Evolutionary conservation across 2,329 filamentous ascomycete genomes (phyloP), one percentile per base, ranked within the genome.

Genomic region (Scytalidium lignicola): DNA sequence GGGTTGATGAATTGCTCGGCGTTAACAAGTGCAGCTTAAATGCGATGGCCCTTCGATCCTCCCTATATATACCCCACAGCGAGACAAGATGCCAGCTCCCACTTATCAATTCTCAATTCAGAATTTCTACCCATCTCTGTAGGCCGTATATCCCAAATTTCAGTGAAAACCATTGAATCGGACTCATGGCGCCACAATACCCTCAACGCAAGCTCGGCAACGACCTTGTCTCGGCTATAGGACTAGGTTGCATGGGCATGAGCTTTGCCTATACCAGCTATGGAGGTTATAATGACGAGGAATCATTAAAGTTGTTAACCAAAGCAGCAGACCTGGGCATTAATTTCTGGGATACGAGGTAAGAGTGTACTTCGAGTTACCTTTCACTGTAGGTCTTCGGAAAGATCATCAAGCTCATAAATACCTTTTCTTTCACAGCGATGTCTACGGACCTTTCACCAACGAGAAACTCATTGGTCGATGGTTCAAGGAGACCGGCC

Each of bases 201-300:
- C 66, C 67, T n/a, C 65, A 67, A 48, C 64, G 69, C 48, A 70
- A 67, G 55, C 65, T 71, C 42, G 70, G 69, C 46, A 62, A 67
- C 43, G 64, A 67, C 47, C 46, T 47, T 17, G 63, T 66, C 42
- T 63, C 62, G 2, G 62, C 61, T 32, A 55, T 59, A 49, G 63
- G 62, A 1, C 51, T 65, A 2, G 63, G 62, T 2, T 64, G 62
- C 50, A 66, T 65, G 62, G 62, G 62, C 49, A 66, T 65, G 67
- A 61, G 57, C 23, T 67, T 60, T 46, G 58, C 52, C 12, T 67
- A 67, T 51, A 61, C 62, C 6, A 64, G 62, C 10, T 50, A 50
- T 13, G 49, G 52, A 37, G 58, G 58, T 48, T 61, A 62, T 49
- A 60, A 59, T 15, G 46, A 52, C n/a, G 29, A 29, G 2, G 32